These are phyloP conservation scores for Exophiala dermatitidis DNA, from an alignment of 2,329 filamentous ascomycete species.

Conservation along the genomic window DNA sequence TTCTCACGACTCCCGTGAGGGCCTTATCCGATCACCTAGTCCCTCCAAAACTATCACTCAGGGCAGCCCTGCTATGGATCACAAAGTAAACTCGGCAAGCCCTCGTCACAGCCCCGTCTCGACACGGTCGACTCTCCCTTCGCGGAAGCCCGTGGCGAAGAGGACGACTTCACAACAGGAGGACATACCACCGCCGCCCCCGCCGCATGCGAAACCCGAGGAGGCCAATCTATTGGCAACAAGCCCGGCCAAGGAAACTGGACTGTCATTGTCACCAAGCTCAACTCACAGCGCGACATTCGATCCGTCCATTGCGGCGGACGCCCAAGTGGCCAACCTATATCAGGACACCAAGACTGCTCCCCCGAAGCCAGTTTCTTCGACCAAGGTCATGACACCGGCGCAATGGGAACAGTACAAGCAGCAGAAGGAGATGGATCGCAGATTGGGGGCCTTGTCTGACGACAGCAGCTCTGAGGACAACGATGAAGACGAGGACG, in stretches of 20 bases:
- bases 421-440: slow-evolving; percentile 60
- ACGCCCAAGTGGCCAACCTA: slow-evolving; percentile 41
- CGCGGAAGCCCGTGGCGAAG: slow-evolving; percentile 4
- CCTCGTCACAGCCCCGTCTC: slow-evolving; percentile 24
- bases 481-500: slow-evolving; percentile 62
- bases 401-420: slow-evolving; percentile 78
- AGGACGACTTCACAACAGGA: slow-evolving; percentile 5
- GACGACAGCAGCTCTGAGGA: slow-evolving; percentile 50
- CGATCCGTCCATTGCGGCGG: slow-evolving; percentile 36
- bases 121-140: slow-evolving; percentile 26
- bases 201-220: slow-evolving; percentile 3
- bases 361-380: slow-evolving; percentile 23
- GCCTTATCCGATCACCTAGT: slow-evolving; percentile 38
- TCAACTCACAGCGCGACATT: slow-evolving; percentile 25
- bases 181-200: slow-evolving; percentile 4
- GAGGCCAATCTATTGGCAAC: slow-evolving; percentile 13
- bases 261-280: slow-evolving; percentile 8
- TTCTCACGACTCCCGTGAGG: slow-evolving; percentile 46
- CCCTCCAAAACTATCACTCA: slow-evolving; percentile 31
- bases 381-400: slow-evolving; percentile 80
- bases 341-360: slow-evolving; percentile 37
- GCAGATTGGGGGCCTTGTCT: slow-evolving; percentile 43
- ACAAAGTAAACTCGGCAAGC: slow-evolving; percentile 15
- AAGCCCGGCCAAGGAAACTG: slow-evolving; percentile 2
- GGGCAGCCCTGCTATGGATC: slow-evolving; percentile 23